These are phyloP conservation scores for Prunus armeniaca DNA, from an alignment of 306 rosid genomes.

Conservation along the genomic window DNA sequence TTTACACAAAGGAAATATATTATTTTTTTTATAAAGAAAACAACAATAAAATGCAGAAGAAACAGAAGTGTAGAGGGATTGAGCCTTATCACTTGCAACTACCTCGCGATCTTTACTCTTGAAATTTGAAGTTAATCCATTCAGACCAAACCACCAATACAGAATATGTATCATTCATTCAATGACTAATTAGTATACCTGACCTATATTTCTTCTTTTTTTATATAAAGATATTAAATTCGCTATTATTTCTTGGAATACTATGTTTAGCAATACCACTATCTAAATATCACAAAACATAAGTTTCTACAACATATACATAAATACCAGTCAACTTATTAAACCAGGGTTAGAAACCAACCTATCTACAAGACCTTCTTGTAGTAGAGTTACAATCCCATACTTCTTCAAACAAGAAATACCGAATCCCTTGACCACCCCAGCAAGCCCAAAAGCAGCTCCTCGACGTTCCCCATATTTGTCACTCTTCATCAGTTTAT, in stretches of 20 bases:
- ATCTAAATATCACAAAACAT: not conserved
- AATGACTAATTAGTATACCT: not conserved
- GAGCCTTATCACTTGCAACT: too few relatives aligned
- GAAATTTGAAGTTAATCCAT: not conserved
- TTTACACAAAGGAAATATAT: not conserved
- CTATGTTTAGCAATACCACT: not conserved
- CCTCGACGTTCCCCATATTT: conserved; percentile 97
- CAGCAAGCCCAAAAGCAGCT: conserved; percentile 98
- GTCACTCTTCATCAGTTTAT: conserved; percentile 85
- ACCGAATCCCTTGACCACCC: conserved; percentile 93
- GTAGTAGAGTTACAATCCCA: conserved; percentile 61
- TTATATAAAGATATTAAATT: too few relatives aligned
- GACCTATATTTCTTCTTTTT: not conserved
- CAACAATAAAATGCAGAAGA: not conserved
- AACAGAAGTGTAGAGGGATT: not conserved
- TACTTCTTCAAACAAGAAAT: conserved; percentile 79
- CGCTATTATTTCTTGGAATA: not conserved
- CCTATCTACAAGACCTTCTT: conserved; percentile 85
- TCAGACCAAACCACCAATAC: not conserved
- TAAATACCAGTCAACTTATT: not conserved
- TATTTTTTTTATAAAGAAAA: not conserved
- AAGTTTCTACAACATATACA: not conserved
- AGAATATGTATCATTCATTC: not conserved
- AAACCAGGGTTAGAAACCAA: conserved; percentile 22
- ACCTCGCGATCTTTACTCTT: not conserved